phyloP scores from a whole-genome alignment of 2,329 filamentous ascomycete species.

The Ophiostoma sp. region DNA sequence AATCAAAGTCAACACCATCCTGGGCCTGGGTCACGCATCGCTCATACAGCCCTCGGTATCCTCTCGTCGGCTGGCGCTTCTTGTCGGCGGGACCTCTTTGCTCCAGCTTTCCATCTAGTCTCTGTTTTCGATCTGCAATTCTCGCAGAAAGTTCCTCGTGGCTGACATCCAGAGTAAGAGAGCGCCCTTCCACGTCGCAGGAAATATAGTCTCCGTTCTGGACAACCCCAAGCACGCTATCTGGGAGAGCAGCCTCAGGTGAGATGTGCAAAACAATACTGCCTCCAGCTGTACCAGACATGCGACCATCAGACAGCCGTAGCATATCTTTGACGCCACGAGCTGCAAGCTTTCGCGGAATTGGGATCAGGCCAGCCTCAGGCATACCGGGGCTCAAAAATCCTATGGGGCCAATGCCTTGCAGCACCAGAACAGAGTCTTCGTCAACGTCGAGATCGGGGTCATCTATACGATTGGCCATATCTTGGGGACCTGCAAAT shows the following conservation, averaged over 20 bases:
- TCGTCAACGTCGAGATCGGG: slow-evolving; percentile 56
- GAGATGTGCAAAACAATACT: slow-evolving; percentile 87
- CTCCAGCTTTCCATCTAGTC: slow-evolving; percentile 25
- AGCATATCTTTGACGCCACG: slow-evolving; percentile 74
- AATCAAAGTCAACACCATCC: slow-evolving; percentile 56
- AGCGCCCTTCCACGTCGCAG: slow-evolving; percentile 66
- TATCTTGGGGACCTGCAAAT: slow-evolving; percentile 71
- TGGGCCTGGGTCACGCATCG: slow-evolving; percentile 56
- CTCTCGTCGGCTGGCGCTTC: slow-evolving; percentile 30
- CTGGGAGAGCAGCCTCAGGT: slow-evolving; percentile 73
- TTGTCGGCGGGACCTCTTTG: slow-evolving; percentile 14
- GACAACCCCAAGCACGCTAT: slow-evolving; percentile 72
- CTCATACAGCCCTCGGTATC: slow-evolving; percentile 57
- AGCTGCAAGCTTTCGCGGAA: slow-evolving; percentile 71
- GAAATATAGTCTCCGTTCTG: slow-evolving; percentile 70
- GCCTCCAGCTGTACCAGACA: slow-evolving; percentile 79
- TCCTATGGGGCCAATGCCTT: slow-evolving; percentile 69
- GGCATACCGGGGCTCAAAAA: slow-evolving; percentile 76
- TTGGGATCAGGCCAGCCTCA: slow-evolving; percentile 62
- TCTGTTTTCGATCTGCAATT: slow-evolving; percentile 36
- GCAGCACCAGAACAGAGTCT: slow-evolving; percentile 67
- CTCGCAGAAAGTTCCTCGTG: slow-evolving; percentile 64
- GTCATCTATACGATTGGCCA: slow-evolving; percentile 58
- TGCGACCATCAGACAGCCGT: slow-evolving; percentile 79
- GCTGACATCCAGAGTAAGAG: slow-evolving; percentile 54